These are phyloP conservation scores for Citrus cavaleriei DNA, from an alignment of 345 rosid genomes.

Conservation along the genomic window DNA sequence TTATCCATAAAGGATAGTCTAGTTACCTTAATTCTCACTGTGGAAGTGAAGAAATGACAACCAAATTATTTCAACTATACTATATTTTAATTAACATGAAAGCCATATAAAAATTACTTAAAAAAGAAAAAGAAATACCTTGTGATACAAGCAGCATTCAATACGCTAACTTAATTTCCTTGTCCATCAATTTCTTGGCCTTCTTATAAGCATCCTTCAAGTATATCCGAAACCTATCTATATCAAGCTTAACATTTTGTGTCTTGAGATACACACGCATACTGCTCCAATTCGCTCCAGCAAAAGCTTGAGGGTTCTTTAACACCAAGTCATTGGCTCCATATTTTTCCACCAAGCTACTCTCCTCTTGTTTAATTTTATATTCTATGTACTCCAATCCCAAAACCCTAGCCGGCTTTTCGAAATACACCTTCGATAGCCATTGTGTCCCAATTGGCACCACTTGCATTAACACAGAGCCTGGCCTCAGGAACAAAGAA, in stretches of 20 bases:
- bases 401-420: slow-evolving; percentile 23
- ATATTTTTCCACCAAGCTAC: slow-evolving; percentile 29
- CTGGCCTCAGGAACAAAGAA: slow-evolving; percentile 19
- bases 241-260: slow-evolving; percentile 27
- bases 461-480: slow-evolving; percentile 28
- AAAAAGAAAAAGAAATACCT: not conserved
- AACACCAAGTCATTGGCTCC: slow-evolving; percentile 8
- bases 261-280: slow-evolving; percentile 24
- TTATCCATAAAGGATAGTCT: no score
- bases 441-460: slow-evolving; percentile 31
- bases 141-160: not conserved
- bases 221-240: slow-evolving; percentile 3
- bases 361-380: slow-evolving; percentile 23
- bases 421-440: slow-evolving; percentile 20
- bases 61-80: no score
- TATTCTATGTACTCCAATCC: slow-evolving; percentile 34
- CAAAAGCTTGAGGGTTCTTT: slow-evolving; percentile 20
- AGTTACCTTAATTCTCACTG: no score
- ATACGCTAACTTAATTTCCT: not conserved
- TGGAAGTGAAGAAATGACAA: no score
- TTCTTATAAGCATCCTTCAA: slow-evolving; percentile 11
- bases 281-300: slow-evolving; percentile 1
- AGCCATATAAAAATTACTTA: no score
- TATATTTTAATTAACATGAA: no score
- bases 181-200: slow-evolving; percentile 24